These are phyloP conservation scores for Erysimum pusillum DNA, from an alignment of 441 rosid genomes.

Conservation along the genomic window DNA sequence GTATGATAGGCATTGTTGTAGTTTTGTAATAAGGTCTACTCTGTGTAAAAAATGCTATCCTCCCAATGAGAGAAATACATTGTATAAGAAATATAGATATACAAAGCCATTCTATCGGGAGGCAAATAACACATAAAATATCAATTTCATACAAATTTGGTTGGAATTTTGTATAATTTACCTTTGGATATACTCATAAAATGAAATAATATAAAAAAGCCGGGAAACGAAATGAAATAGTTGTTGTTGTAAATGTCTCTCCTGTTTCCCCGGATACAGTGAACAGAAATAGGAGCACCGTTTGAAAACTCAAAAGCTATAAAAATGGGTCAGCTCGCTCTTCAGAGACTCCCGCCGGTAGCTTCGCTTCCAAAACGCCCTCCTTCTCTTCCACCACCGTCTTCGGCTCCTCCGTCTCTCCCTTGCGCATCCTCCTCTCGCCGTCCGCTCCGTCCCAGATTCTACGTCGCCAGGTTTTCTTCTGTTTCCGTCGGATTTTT, in stretches of 20 bases:
- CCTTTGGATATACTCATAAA: background rate
- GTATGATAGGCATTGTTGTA: background rate
- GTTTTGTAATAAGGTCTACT: constrained; percentile 27
- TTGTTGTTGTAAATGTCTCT: background rate
- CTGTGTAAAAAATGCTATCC: background rate
- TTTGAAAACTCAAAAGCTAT: constrained; percentile 29
- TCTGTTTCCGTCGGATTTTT: background rate
- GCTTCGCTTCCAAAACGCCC: constrained; percentile 42
- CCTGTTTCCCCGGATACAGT: constrained; percentile 21
- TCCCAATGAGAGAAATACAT: constrained; percentile 14
- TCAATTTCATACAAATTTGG: background rate
- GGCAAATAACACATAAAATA: background rate
- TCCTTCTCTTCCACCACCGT: constrained; percentile 38
- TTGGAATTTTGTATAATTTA: background rate
- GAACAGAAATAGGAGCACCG: constrained; percentile 37
- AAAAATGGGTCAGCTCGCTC: constrained; percentile 52
- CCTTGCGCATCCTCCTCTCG: constrained; percentile 37
- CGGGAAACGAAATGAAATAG: background rate
- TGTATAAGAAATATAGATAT: background rate
- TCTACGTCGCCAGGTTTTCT: constrained; percentile 44
- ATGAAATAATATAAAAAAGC: background rate
- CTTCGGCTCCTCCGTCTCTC: constrained; percentile 32
- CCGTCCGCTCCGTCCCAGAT: constrained; percentile 40
- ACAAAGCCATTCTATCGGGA: background rate
- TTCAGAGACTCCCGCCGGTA: constrained; percentile 45